Percentiles rank a stretch among this genome's conserved stretches.
These are phyloP conservation scores for Mortierella sp. DNA, from an alignment of 371 early-diverging fungal genomes.

Conservation along the genomic window DNA sequence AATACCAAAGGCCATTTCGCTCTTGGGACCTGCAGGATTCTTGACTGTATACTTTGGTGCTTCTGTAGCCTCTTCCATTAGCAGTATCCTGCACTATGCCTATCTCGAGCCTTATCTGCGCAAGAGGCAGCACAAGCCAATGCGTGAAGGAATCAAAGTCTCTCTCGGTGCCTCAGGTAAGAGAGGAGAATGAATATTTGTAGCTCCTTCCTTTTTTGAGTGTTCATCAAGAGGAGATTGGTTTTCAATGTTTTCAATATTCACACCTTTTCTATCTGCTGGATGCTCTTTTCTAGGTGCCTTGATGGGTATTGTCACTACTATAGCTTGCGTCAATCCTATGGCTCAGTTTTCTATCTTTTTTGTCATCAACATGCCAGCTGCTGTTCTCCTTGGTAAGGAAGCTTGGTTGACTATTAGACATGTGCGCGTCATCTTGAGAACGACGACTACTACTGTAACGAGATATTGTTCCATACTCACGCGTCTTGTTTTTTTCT, in stretches of 20 bases:
- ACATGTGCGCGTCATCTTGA: constrained; percentile 25
- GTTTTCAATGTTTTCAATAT: not conserved
- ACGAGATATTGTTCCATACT: constrained; percentile 40
- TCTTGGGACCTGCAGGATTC: constrained; percentile 35
- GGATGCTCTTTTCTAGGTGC: constrained; percentile 7
- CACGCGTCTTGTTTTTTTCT: not conserved
- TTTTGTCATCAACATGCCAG: constrained; percentile 69
- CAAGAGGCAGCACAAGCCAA: constrained; percentile 32
- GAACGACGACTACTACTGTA: not conserved
- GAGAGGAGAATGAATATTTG: not conserved
- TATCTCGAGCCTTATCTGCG: constrained; percentile 37
- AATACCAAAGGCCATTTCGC: too few species aligned
- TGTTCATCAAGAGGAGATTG: too few species aligned
- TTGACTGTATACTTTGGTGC: constrained; percentile 40
- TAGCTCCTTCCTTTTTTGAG: too few species aligned
- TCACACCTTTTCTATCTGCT: not conserved
- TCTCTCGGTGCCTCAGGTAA: constrained; percentile 43
- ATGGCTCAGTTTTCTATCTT: constrained; percentile 63
- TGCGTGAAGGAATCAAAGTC: constrained; percentile 8
- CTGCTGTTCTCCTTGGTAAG: constrained; percentile 60
- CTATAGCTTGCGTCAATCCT: constrained; percentile 54
- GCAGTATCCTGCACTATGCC: constrained; percentile 29
- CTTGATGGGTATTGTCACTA: constrained; percentile 41
- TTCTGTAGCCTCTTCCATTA: constrained; percentile 22
- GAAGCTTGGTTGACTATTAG: not conserved